These are phyloP conservation scores for Knoxia roxburghii DNA, from an alignment of 257 asterid genomes.

Conservation along the genomic window DNA sequence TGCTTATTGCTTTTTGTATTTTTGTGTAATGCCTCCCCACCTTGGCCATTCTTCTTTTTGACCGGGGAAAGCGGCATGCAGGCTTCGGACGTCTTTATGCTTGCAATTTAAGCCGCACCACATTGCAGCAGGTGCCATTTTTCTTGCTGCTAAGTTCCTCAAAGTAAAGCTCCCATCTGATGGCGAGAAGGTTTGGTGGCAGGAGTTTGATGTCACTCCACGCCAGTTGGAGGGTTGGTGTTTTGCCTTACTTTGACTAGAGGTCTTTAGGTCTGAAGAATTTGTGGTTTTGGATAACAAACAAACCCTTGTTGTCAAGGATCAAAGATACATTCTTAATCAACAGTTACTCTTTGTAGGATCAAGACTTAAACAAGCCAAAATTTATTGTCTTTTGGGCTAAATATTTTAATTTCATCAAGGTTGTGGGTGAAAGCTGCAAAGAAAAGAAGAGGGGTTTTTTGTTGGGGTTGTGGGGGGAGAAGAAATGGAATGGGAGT, in stretches of 20 bases:
- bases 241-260: slow-evolving; percentile 39
- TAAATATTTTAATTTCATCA: neutral
- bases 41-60: slow-evolving; percentile 24
- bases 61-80: slow-evolving; percentile 28
- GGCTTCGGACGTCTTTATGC: slow-evolving; percentile 86
- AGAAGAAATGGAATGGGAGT: neutral
- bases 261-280: slow-evolving; percentile 17
- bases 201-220: slow-evolving; percentile 98
- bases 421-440: neutral
- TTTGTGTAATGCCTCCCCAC: slow-evolving; percentile 29
- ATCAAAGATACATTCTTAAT: neutral
- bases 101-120: slow-evolving; percentile 99
- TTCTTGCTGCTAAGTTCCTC: slow-evolving; percentile 98
- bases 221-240: slow-evolving; percentile 98
- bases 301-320: neutral
- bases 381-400: neutral
- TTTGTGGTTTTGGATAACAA: slow-evolving; percentile 20
- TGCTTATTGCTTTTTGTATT: slow-evolving; percentile 32
- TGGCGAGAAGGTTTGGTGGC: slow-evolving; percentile 99
- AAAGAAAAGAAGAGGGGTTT: neutral
- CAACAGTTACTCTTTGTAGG: neutral
- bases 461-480: neutral
- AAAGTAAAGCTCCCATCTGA: slow-evolving; percentile 98
- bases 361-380: neutral
- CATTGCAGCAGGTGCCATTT: slow-evolving; percentile 99